These are phyloP conservation scores for Aureobasidium lini DNA, from an alignment of 2,329 filamentous ascomycete genomes.

Conservation along the genomic window DNA sequence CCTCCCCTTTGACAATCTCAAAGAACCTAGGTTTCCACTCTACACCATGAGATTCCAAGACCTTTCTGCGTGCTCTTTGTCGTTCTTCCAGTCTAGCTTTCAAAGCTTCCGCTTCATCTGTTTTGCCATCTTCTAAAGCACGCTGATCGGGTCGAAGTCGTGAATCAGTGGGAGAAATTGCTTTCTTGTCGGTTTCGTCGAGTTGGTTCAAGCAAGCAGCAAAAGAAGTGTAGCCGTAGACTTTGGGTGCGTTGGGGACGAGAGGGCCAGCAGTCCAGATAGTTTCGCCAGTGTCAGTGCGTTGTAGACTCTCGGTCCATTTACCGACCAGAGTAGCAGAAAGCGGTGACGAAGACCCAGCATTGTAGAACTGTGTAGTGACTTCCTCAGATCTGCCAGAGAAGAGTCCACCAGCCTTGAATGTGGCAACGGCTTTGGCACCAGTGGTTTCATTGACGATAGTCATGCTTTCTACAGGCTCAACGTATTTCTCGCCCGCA, in stretches of 20 bases:
- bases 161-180: conserved; percentile 73
- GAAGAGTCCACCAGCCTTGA: conserved; percentile 95
- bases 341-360: conserved; percentile 46
- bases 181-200: conserved; percentile 67
- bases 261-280: conserved; percentile 75
- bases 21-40: conserved; percentile 79
- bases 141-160: conserved; percentile 82
- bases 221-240: conserved; percentile 84
- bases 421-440: conserved; percentile 76
- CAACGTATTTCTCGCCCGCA: conserved; percentile 95
- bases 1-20: conserved; percentile 48
- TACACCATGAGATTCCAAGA: conserved; percentile 68
- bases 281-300: conserved; percentile 56
- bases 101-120: conserved; percentile 75
- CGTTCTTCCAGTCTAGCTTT: conserved; percentile 81
- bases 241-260: conserved; percentile 68
- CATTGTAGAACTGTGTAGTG: conserved; percentile 61
- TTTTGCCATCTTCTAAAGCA: conserved; percentile 69
- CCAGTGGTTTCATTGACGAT: conserved; percentile 78
- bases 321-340: conserved; percentile 67
- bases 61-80: conserved; percentile 66
- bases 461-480: conserved; percentile 85
- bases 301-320: conserved; percentile 70
- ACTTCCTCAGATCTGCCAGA: conserved; percentile 90
- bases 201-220: conserved; percentile 82